Conservation (phyloP, 371 early-diverging fungal genomes). For the Rhizopus microsporus region DNA sequence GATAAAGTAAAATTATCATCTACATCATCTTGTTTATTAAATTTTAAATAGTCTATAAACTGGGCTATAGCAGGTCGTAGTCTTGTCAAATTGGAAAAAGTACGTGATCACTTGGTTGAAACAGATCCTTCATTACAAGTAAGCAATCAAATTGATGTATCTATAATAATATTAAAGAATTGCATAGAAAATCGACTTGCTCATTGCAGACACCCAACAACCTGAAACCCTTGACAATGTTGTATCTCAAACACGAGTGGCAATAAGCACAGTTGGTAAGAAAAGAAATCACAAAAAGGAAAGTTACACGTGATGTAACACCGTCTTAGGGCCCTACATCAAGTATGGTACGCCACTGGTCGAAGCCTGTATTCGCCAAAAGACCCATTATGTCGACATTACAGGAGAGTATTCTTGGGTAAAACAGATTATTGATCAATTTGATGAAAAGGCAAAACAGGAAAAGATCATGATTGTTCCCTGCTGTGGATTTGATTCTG, state of each 20-base stretch:
- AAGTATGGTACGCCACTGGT: conserved; percentile 73
- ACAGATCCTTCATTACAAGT: conserved; percentile 20
- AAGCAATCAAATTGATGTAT: background rate
- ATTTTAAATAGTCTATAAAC: background rate
- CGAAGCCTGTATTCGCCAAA: conserved; percentile 76
- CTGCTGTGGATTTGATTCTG: conserved; percentile 91
- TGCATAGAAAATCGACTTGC: conserved; percentile 15
- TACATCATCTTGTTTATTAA: background rate
- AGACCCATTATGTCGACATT: conserved; percentile 91
- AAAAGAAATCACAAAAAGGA: background rate
- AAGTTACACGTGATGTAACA: too few relatives aligned
- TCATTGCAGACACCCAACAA: conserved; percentile 24
- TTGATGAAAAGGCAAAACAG: conserved; percentile 66
- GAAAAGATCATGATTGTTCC: conserved; percentile 77
- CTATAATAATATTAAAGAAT: background rate
- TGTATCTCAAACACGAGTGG: conserved; percentile 66
- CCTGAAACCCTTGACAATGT: conserved; percentile 32
- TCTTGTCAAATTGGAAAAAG: conserved; percentile 24
- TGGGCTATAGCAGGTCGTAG: conserved; percentile 37
- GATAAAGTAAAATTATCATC: conserved; percentile 24
- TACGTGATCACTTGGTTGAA: conserved; percentile 13
- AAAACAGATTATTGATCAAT: conserved; percentile 64
- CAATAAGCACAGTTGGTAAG: conserved; percentile 74
- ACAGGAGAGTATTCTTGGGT: conserved; percentile 85
- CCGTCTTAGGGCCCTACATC: conserved; percentile 39